Evolutionary conservation across 805 yeast species (phyloP), one percentile per base, ranked within the genome.

Genomic region (Debaryomyces tyrocola): DNA sequence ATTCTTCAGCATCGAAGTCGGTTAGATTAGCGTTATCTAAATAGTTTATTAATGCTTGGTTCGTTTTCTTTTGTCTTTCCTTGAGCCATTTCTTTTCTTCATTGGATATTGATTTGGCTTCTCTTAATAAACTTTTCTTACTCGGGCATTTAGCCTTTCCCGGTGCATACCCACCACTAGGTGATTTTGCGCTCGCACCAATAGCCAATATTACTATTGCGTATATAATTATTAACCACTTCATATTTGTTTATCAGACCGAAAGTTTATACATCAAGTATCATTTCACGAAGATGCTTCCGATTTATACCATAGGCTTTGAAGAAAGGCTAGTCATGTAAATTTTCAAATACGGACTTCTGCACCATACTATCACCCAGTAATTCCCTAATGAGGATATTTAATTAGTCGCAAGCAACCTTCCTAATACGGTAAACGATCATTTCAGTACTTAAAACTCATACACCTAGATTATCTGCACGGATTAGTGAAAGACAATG

Each of bases 101-200:
- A 8, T 36, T 15, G 3, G 68, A 63, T 14, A 66, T 52, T 6
- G 56, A 43, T 38, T 56, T 48, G 10, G 57, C 70, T 45, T 62
- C 57, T 49, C 73, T 51, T 9, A 64, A 39, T 12, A 64, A 54
- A 11, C 51, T 40, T 15, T 34, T 44, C 15, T 55, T 56, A 1
- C 40, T 45, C 2, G 71, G 73, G 47, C 73, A 67, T 21, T 53
- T 46, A 11, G 56, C 67, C 11, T 20, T 12, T 2, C 60, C 62
- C 20, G 73, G 73, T 2, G 72, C 70, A 48, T 64, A 67, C 1
- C 57, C 55, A 5, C 56, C 57, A 6, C 58, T 47, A 4, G 63
- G 64, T 14, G 66, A 58, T 24, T 43, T 28, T 29, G 59, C 62
- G 20, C 28, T 29, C 7, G 33, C 39, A 33, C 34, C 17, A n/a